A percentile compares a stretch with the other conserved stretches of the same genome.
phyloP scores from a whole-genome alignment of 2,329 filamentous ascomycete species.

The Parafenestella ontariensis region DNA sequence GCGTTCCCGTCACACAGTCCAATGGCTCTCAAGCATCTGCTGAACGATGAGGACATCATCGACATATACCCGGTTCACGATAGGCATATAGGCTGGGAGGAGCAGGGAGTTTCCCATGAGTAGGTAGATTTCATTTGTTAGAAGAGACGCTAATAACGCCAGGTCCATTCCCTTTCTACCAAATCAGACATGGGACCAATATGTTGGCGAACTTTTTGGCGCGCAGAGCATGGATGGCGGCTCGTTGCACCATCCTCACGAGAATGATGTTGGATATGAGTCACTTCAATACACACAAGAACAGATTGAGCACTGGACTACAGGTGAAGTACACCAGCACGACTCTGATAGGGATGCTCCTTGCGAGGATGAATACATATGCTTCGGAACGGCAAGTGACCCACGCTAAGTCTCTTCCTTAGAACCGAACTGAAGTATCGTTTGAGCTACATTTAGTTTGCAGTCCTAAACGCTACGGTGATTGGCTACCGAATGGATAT shows the following conservation, averaged over 20 bases:
- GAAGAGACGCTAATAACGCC: background rate
- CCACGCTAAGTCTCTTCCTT: too few relatives aligned
- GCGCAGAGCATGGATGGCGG: slow-evolving; percentile 1
- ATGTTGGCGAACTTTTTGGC: slow-evolving; percentile 14
- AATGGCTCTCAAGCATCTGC: slow-evolving; percentile 34
- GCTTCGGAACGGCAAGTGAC: slow-evolving; percentile 31
- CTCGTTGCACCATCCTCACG: background rate
- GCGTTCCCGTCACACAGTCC: too few relatives aligned
- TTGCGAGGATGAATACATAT: slow-evolving; percentile 17
- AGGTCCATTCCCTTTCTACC: slow-evolving; percentile 18
- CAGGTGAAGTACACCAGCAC: slow-evolving; percentile 4
- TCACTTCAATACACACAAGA: slow-evolving; percentile 13
- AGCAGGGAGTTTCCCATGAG: slow-evolving; percentile 14
- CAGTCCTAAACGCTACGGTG: too few relatives aligned
- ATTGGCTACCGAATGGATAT: too few relatives aligned
- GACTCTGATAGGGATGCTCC: background rate
- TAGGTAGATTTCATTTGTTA: background rate
- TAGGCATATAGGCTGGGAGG: slow-evolving; percentile 9
- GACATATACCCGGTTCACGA: slow-evolving; percentile 5
- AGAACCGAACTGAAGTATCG: too few relatives aligned
- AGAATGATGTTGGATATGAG: slow-evolving; percentile 1
- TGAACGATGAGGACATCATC: slow-evolving; percentile 25
- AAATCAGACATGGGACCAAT: slow-evolving; percentile 21
- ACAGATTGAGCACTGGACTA: slow-evolving; percentile 27
- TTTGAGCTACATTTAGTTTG: too few relatives aligned